phyloP scores from a whole-genome alignment of 2,329 filamentous ascomycete genomes.

The Nigrospora sphaerica region DNA sequence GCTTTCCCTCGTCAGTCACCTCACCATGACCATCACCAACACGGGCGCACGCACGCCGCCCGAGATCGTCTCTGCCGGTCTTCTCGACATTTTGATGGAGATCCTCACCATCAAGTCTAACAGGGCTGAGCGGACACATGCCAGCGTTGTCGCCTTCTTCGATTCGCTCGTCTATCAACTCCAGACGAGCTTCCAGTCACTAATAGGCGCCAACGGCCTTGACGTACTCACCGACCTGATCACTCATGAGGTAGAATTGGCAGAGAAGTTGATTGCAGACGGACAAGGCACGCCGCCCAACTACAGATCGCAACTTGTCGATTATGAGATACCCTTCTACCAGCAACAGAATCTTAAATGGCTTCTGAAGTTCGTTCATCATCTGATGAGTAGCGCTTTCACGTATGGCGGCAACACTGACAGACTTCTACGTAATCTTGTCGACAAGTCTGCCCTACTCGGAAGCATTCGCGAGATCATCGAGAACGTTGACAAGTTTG shows the following conservation, averaged over 20 bases:
- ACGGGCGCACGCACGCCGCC: slow-evolving; percentile 27
- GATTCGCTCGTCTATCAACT: slow-evolving; percentile 83
- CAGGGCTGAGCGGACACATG: slow-evolving; percentile 76
- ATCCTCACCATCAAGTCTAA: slow-evolving; percentile 76
- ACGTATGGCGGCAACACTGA: slow-evolving; percentile 74
- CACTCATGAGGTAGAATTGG: slow-evolving; percentile 66
- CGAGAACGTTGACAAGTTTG: slow-evolving; percentile 70
- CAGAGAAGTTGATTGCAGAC: slow-evolving; percentile 57
- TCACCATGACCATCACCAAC: slow-evolving; percentile 64
- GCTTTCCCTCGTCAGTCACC: slow-evolving; percentile 78
- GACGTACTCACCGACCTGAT: slow-evolving; percentile 87
- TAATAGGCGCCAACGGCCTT: slow-evolving; percentile 77
- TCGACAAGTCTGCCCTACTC: slow-evolving; percentile 84
- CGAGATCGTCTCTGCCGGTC: slow-evolving; percentile 79
- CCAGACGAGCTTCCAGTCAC: slow-evolving; percentile 73
- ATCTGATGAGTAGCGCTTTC: slow-evolving; percentile 78
- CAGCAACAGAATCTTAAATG: slow-evolving; percentile 91
- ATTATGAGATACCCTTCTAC: slow-evolving; percentile 89
- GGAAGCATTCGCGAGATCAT: slow-evolving; percentile 75
- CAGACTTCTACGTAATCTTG: slow-evolving; percentile 81
- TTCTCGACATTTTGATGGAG: slow-evolving; percentile 86
- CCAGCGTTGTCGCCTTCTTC: slow-evolving; percentile 78
- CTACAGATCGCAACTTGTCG: slow-evolving; percentile 74
- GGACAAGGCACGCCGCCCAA: slow-evolving; percentile 64
- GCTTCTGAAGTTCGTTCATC: slow-evolving; percentile 92